phyloP scores from a whole-genome alignment of 164 flowering plant genomes.

The Vitis amurensis region DNA sequence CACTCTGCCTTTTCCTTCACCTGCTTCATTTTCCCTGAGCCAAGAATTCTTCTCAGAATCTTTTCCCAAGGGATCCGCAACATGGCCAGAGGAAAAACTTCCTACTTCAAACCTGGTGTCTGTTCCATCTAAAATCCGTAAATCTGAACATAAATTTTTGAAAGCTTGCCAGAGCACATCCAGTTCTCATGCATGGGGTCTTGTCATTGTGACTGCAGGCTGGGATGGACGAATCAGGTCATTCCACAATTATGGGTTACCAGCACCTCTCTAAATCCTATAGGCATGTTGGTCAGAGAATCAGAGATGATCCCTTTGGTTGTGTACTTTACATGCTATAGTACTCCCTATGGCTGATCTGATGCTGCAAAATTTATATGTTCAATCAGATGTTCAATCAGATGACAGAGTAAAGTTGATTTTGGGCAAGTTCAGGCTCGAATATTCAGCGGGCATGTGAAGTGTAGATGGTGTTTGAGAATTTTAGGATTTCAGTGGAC shows the following conservation, averaged over 20 bases:
- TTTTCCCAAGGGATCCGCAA: slow-evolving; percentile 57
- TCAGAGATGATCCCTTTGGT: background rate
- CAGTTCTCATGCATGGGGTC: slow-evolving; percentile 65
- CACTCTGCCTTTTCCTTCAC: slow-evolving; percentile 28
- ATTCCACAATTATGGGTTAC: slow-evolving; percentile 71
- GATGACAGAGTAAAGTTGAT: background rate
- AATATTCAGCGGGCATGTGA: background rate
- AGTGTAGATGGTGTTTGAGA: slow-evolving; percentile 8
- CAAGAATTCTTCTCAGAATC: slow-evolving; percentile 51
- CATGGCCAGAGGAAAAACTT: slow-evolving; percentile 80
- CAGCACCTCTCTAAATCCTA: slow-evolving; percentile 35
- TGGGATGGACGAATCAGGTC: slow-evolving; percentile 67
- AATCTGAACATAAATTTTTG: slow-evolving; percentile 56
- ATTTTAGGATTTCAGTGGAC: background rate
- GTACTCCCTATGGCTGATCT: slow-evolving; percentile 3
- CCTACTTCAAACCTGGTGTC: slow-evolving; percentile 26
- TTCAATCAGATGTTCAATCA: background rate
- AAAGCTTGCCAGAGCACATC: slow-evolving; percentile 43
- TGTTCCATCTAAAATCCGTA: slow-evolving; percentile 33
- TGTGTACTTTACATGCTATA: background rate
- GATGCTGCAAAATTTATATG: background rate
- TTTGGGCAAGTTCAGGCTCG: background rate
- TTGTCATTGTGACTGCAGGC: slow-evolving; percentile 71
- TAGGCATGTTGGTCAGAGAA: background rate
- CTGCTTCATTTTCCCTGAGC: slow-evolving; percentile 35